Evolutionary conservation across 1,284 basidiomycete genomes (phyloP), one percentile per base, ranked within the genome.

Genomic region (Pseudozyma thailandica): DNA sequence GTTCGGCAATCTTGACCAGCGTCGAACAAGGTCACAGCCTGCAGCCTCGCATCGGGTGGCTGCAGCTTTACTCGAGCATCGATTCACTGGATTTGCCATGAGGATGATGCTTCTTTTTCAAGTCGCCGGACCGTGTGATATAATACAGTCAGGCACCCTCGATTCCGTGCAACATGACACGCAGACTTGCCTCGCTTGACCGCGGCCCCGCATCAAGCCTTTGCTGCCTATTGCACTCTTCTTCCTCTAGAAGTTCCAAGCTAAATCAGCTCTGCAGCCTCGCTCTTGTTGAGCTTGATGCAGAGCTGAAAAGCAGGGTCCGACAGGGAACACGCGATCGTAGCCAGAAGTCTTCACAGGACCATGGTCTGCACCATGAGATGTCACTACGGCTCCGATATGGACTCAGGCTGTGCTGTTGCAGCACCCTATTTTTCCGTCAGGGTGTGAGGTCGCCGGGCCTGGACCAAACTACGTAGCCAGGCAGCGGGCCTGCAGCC

Each of bases 401-500:
- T n/a, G n/a, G n/a, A n/a, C 13, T 35, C 15, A 16, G 33, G 33
- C 33, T 35, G 33, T 35, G 33, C 33, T 35, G 6, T 5, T 16
- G n/a, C 6, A 7, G 15, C 26, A 42, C 42, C 42, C 42, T 44
- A 26, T 16, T 26, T 44, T 27, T 44, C 7, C 4, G 15, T 6
- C 13, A 21, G 23, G 25, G 12, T 44, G 13, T 27, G 6, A 27
- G 42, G 26, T 26, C 42, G 42, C 25, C 23, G 18, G 42, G 25
- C 15, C 42, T 27, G 25, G 42, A 27, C 27, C 25, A 20, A 12
- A 25, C 45, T 47, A 47, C 45, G 45, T 47, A 30, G 31, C 20
- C 30, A 13, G 45, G 30, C 45, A 33, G 45, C 45, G 18, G n/a
- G 18, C 28, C 18, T 46, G 44, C 44, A 46, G 23, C n/a, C 10